Conservation (phyloP, 176 grass and related monocot species). For the Triticum aestivum region DNA sequence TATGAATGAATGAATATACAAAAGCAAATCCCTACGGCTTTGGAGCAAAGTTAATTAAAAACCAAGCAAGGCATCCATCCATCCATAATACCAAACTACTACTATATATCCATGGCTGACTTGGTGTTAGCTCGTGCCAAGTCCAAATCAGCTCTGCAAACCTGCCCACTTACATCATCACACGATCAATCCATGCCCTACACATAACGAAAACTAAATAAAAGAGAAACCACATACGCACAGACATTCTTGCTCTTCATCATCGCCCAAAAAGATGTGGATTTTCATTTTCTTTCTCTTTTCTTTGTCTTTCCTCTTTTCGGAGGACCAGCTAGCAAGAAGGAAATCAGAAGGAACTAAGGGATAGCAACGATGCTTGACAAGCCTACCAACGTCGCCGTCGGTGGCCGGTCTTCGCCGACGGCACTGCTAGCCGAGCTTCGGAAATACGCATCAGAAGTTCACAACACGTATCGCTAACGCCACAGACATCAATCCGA, state of each 20-base stretch:
- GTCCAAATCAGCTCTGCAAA: conserved; percentile 30
- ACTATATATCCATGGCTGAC: neutral
- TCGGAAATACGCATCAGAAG: no score
- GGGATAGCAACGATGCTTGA: neutral
- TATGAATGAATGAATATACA: no score
- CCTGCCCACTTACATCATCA: neutral
- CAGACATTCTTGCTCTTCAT: neutral
- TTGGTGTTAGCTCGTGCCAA: conserved; percentile 42
- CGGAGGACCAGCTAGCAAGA: neutral
- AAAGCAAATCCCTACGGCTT: no score
- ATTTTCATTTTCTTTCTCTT: neutral
- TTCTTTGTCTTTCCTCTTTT: neutral
- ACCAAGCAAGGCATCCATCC: no score
- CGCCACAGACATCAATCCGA: no score
- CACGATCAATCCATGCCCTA: neutral
- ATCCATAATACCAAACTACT: no score
- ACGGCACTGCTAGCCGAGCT: no score
- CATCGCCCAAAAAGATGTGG: neutral
- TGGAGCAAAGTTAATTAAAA: no score
- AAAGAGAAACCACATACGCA: conserved; percentile 24
- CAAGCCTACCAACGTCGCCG: neutral
- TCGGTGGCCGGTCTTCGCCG: neutral
- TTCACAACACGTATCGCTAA: no score
- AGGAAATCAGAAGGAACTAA: neutral
- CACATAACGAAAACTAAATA: neutral